Percentiles rank a stretch among this genome's conserved stretches.
These are phyloP conservation scores for Exophiala calicioides DNA, from an alignment of 2,329 filamentous ascomycete genomes.

Conservation along the genomic window DNA sequence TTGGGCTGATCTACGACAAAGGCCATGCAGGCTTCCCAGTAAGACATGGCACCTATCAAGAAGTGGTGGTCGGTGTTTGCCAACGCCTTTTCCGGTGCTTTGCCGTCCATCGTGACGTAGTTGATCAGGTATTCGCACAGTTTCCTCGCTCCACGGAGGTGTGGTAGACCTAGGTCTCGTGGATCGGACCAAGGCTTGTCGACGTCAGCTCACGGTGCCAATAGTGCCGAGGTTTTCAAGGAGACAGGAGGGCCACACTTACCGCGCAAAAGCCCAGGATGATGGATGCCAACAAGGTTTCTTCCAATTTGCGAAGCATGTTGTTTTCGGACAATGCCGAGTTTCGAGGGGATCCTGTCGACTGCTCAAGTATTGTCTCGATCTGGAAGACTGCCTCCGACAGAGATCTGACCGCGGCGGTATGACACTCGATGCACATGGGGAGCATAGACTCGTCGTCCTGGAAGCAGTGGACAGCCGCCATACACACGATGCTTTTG, in stretches of 20 bases:
- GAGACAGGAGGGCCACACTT: constrained; percentile 3
- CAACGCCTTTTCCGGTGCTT: constrained; percentile 15
- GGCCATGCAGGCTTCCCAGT: constrained; percentile 22
- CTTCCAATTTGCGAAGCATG: constrained; percentile 19
- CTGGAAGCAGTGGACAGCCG: constrained; percentile 18
- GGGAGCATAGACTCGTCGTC: constrained; percentile 19
- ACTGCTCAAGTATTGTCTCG: constrained; percentile 15
- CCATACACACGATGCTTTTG: constrained; percentile 20
- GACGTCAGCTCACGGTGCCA: constrained; percentile 6
- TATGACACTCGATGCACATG: constrained; percentile 17
- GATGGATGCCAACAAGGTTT: constrained; percentile 19
- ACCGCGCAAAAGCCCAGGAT: constrained; percentile 19
- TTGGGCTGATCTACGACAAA: constrained; percentile 22
- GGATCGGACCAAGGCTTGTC: constrained; percentile 20
- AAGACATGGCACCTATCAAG: constrained; percentile 18
- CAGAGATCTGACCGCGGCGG: constrained; percentile 16
- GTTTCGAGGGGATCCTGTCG: constrained; percentile 12
- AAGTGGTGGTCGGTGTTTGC: constrained; percentile 18
- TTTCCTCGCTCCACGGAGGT: constrained; percentile 18
- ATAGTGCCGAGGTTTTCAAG: background rate
- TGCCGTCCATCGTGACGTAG: constrained; percentile 15
- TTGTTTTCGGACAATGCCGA: constrained; percentile 12
- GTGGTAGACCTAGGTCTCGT: constrained; percentile 18
- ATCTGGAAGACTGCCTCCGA: constrained; percentile 18
- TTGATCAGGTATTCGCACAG: constrained; percentile 19